These are phyloP conservation scores for Talaromyces atroroseus DNA, from an alignment of 2,329 filamentous ascomycete genomes.

Conservation along the genomic window DNA sequence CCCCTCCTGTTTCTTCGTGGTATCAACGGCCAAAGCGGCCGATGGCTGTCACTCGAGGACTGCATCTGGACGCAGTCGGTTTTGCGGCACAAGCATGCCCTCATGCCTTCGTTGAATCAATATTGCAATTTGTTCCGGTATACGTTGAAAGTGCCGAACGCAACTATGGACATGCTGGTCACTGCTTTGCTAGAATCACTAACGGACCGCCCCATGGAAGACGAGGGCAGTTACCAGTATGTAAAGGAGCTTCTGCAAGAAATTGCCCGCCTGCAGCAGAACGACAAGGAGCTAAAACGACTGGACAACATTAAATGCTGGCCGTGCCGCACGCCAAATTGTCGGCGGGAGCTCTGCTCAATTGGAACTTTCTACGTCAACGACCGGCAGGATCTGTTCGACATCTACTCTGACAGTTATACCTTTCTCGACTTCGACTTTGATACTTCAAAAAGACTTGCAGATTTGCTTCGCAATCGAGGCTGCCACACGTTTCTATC, in stretches of 20 bases:
- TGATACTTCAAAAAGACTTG: conserved; percentile 5
- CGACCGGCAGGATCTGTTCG: conserved; percentile 8
- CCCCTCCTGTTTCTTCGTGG: conserved; percentile 8
- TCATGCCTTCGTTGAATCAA: conserved; percentile 9
- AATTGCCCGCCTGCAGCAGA: conserved; percentile 2
- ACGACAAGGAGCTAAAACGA: conserved; percentile 2
- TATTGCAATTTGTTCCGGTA: background rate
- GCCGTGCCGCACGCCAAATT: conserved; percentile 4
- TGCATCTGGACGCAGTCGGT: conserved; percentile 6
- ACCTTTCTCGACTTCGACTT: conserved; percentile 9
- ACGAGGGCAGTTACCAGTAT: conserved; percentile 1
- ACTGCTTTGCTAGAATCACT: conserved; percentile 1
- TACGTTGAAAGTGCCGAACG: conserved; percentile 6
- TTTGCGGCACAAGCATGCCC: conserved; percentile 4
- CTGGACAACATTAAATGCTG: conserved; percentile 5
- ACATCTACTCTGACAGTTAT: conserved; percentile 4
- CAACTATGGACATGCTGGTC: conserved; percentile 7
- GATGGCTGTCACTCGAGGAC: conserved; percentile 4
- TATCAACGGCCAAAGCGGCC: conserved; percentile 4
- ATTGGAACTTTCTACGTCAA: conserved; percentile 7
- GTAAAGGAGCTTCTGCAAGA: conserved; percentile 7
- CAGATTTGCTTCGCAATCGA: conserved; percentile 6
- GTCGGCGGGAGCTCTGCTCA: background rate
- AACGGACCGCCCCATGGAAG: background rate
- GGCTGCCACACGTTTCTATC: conserved; percentile 6